phyloP scores from a whole-genome alignment of 805 yeast species.

The Grigorovia humatica region DNA sequence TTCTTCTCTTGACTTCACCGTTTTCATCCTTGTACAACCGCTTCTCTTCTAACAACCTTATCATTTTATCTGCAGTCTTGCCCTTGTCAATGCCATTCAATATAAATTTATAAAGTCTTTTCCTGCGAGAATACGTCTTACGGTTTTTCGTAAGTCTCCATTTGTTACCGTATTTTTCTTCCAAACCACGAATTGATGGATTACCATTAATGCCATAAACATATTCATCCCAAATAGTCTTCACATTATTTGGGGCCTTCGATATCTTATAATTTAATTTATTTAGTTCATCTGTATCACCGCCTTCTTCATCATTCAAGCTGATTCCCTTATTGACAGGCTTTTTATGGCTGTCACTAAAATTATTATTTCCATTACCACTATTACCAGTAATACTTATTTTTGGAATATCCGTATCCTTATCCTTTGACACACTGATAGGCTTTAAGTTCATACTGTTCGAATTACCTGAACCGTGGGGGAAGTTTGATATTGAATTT shows the following conservation, averaged over 20 bases:
- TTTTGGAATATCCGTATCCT: no score
- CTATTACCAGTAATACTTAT: no score
- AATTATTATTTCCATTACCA: neutral
- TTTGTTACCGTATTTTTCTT: constrained; percentile 32
- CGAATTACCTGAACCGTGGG: no score
- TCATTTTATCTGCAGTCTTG: constrained; percentile 28
- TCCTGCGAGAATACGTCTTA: constrained; percentile 29
- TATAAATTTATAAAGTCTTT: constrained; percentile 28
- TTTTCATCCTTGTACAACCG: constrained; percentile 25
- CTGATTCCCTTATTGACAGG: neutral
- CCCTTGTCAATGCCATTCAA: constrained; percentile 27
- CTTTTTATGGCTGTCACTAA: neutral
- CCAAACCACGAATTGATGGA: constrained; percentile 34
- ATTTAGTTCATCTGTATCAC: neutral
- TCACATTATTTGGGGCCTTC: constrained; percentile 28
- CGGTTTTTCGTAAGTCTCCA: constrained; percentile 33
- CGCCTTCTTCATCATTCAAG: neutral
- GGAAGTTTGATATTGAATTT: neutral
- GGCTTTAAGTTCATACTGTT: neutral
- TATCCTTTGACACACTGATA: no score
- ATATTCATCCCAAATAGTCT: constrained; percentile 33
- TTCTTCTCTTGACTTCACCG: constrained; percentile 26
- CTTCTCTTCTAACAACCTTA: constrained; percentile 21
- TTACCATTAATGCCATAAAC: constrained; percentile 32
- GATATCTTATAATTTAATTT: constrained; percentile 20